Conservation (phyloP, 2,329 filamentous ascomycete genomes). For the Teratosphaeria destructans region DNA sequence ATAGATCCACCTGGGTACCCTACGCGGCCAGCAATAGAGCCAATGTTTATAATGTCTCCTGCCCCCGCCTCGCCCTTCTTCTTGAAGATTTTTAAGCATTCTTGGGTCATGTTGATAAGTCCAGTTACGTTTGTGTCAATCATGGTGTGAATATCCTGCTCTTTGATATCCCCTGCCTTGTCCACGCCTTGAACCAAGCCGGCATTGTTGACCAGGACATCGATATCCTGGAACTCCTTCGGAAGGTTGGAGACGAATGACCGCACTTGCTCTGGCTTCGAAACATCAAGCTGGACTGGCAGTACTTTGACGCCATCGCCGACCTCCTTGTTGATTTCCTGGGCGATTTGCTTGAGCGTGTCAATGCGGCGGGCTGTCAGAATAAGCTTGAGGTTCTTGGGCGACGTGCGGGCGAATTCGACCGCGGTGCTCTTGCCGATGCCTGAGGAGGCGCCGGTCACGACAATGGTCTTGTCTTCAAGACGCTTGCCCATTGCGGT, state of each 20-base stretch:
- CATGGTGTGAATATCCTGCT: conserved; percentile 78
- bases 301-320: conserved; percentile 72
- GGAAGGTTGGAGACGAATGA: conserved; percentile 65
- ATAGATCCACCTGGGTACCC: conserved; percentile 77
- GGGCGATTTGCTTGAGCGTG: conserved; percentile 62
- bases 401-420: conserved; percentile 82
- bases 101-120: conserved; percentile 93
- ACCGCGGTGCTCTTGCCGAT: conserved; percentile 78
- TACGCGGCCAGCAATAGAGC: conserved; percentile 82
- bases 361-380: conserved; percentile 83
- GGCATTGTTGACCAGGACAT: conserved; percentile 92
- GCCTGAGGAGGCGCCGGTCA: conserved; percentile 87
- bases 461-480: conserved; percentile 79
- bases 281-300: conserved; percentile 78
- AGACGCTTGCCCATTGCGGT: conserved; percentile 72
- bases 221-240: conserved; percentile 70
- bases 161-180: conserved; percentile 69
- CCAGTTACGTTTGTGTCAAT: conserved; percentile 89
- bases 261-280: conserved; percentile 62
- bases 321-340: conserved; percentile 65
- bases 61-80: conserved; percentile 45
- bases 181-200: conserved; percentile 84
- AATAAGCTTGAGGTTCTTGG: conserved; percentile 69
- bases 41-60: conserved; percentile 94
- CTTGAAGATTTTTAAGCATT: conserved; percentile 73